Evolutionary conservation across 257 asterid genomes (phyloP), one percentile per base, ranked within the genome.

Genomic region (Mentha longifolia): DNA sequence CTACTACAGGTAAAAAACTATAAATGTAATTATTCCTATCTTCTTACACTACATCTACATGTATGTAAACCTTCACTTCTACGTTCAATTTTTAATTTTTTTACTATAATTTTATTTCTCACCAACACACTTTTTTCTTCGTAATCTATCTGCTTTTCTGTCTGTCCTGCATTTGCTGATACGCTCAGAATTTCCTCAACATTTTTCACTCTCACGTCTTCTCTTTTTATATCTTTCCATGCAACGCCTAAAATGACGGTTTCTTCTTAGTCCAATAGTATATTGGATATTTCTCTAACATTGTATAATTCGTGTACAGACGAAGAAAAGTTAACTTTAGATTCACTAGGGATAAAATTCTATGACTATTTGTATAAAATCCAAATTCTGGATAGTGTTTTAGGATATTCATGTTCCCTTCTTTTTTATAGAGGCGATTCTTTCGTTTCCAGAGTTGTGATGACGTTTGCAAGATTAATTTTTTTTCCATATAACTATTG

Each of bases 51-150:
- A 7, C 67, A 14, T 47, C 2, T 37, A n/a, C n/a, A n/a, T n/a
- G n/a, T n/a, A n/a, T n/a, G n/a, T 37, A 35, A 14, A 17, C 43
- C 77, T 78, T 78, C 68, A 57, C 83, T 78, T 78, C 79, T 78
- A 78, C 76, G 82, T 74, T 74, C 76, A 74, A n/a, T 78, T 67
- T 70, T 33, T 22, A 22, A n/a, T n/a, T 25, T 45, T 42, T 9
- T 3, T 61, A 12, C 20, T 20, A 39, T 50, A 19, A 5, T 22
- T 20, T 57, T 1, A 30, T 12, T 4, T n/a, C 43, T 13, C 50
- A 28, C 49, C 65, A 22, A 19, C 71, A 17, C 16, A 11, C 25
- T 41, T 17, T 15, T 64, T 43, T 6, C 13, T 56, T 19, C 13
- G 35, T 42, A 41, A 39, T 19, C 7, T 35, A n/a, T n/a, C 6